Percentiles rank a stretch among this genome's conserved stretches.
phyloP scores from a whole-genome alignment of 768 basidiomycete genomes.

The Austroboletus eburneus region DNA sequence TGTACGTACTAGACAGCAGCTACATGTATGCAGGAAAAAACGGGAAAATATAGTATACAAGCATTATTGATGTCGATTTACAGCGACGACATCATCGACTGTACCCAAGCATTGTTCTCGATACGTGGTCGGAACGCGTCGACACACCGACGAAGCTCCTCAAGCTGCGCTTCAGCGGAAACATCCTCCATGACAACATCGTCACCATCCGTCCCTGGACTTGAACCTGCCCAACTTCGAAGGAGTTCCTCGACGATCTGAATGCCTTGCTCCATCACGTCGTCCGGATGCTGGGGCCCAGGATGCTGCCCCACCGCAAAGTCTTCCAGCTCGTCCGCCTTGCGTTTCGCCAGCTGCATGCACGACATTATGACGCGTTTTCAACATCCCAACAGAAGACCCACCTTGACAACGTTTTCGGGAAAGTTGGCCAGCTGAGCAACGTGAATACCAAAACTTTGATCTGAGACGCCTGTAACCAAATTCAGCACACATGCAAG shows the following conservation, averaged over 20 bases:
- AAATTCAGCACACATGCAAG: not conserved
- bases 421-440: conserved; percentile 98
- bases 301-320: conserved; percentile 49
- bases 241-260: conserved; percentile 78
- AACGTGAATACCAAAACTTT: conserved; percentile 98
- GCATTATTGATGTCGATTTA: conserved; percentile 21
- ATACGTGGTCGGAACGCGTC: conserved; percentile 64
- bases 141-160: conserved; percentile 55
- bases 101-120: conserved; percentile 77
- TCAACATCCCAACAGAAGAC: conserved; percentile 2
- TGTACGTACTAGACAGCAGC: conserved; percentile 11
- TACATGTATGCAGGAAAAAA: conserved; percentile 1
- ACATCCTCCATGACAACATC: conserved; percentile 53
- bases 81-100: conserved; percentile 47
- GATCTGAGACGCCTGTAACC: conserved; percentile 77
- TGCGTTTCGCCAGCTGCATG: conserved; percentile 77
- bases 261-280: conserved; percentile 75
- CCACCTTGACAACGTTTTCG: conserved; percentile 83
- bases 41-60: not conserved
- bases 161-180: conserved; percentile 34
- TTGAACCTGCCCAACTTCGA: conserved; percentile 52
- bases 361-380: not conserved
- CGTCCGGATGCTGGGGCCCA: conserved; percentile 46
- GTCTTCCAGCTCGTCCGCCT: conserved; percentile 89
- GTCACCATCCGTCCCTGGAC: conserved; percentile 34